Conservation (phyloP, 2,329 filamentous ascomycete species). For the Colletotrichum graminicola region DNA sequence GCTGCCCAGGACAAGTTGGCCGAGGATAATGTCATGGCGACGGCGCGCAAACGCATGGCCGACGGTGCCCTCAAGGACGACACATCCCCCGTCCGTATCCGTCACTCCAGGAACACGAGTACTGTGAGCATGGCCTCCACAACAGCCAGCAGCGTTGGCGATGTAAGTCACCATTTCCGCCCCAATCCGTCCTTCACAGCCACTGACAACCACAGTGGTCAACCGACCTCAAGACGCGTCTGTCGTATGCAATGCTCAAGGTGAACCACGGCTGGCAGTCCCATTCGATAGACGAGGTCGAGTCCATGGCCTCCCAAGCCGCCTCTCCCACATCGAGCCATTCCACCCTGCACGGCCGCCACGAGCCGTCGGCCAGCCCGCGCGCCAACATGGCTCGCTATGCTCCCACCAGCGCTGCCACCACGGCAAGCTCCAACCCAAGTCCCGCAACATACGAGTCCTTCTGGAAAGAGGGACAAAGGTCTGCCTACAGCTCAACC, state of each 20-base stretch:
- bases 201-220: slow-evolving; percentile 69
- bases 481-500: slow-evolving; percentile 43
- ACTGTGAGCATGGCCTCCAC: slow-evolving; percentile 72
- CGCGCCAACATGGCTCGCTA: slow-evolving; percentile 46
- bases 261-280: slow-evolving; percentile 91
- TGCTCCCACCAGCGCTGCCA: slow-evolving; percentile 34
- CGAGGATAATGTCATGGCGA: slow-evolving; percentile 49
- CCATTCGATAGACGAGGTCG: slow-evolving; percentile 81
- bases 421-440: slow-evolving; percentile 46
- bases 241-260: slow-evolving; percentile 95
- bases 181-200: background rate
- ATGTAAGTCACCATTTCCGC: slow-evolving; percentile 66
- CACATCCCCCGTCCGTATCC: slow-evolving; percentile 62
- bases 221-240: slow-evolving; percentile 82
- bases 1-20: slow-evolving; percentile 64
- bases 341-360: slow-evolving; percentile 65
- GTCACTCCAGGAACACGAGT: slow-evolving; percentile 80
- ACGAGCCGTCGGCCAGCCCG: slow-evolving; percentile 68
- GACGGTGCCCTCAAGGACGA: slow-evolving; percentile 78
- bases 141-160: slow-evolving; percentile 78
- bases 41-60: slow-evolving; percentile 79
- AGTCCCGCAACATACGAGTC: slow-evolving; percentile 54
- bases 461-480: slow-evolving; percentile 56
- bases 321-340: slow-evolving; percentile 72
- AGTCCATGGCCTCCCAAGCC: slow-evolving; percentile 77